Conservation (phyloP, 306 rosid species). For the Sophora flavescens region DNA sequence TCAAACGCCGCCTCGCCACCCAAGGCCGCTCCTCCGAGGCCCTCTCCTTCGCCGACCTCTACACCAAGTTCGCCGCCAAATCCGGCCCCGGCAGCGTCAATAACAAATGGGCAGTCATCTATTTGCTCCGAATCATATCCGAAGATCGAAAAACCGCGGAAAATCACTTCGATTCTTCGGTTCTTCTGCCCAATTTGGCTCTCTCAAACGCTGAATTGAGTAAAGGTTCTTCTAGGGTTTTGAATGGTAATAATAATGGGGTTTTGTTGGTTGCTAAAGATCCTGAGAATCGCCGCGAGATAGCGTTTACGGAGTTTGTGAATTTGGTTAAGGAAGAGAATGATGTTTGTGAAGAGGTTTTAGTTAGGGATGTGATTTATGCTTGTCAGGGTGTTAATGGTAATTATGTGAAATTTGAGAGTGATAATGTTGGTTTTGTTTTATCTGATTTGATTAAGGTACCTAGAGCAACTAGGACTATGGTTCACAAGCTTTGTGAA, state of each 20-base stretch:
- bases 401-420: conserved; percentile 68
- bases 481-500: conserved; percentile 85
- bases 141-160: conserved; percentile 63
- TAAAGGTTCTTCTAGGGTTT: conserved; percentile 49
- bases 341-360: conserved; percentile 79
- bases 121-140: conserved; percentile 77
- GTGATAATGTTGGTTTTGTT: conserved; percentile 58
- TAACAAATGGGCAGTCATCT: conserved; percentile 92
- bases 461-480: conserved; percentile 67
- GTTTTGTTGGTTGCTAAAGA: conserved; percentile 73
- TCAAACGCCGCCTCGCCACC: conserved; percentile 90
- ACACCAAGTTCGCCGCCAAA: conserved; percentile 75
- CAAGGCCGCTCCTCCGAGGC: conserved; percentile 89
- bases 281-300: conserved; percentile 75
- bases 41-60: conserved; percentile 90
- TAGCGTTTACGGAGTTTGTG: conserved; percentile 76
- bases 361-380: conserved; percentile 88
- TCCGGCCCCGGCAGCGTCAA: conserved; percentile 73
- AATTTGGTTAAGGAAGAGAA: conserved; percentile 77
- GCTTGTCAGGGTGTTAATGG: conserved; percentile 97
- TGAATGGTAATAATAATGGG: conserved; percentile 51
- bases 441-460: conserved; percentile 68
- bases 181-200: conserved; percentile 69
- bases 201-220: conserved; percentile 48
- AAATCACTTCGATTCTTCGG: conserved; percentile 56